A percentile compares a stretch with the other conserved stretches of the same genome.
Conservation (phyloP, 352 stramenopile genomes). For the Phytophthora brassicae region DNA sequence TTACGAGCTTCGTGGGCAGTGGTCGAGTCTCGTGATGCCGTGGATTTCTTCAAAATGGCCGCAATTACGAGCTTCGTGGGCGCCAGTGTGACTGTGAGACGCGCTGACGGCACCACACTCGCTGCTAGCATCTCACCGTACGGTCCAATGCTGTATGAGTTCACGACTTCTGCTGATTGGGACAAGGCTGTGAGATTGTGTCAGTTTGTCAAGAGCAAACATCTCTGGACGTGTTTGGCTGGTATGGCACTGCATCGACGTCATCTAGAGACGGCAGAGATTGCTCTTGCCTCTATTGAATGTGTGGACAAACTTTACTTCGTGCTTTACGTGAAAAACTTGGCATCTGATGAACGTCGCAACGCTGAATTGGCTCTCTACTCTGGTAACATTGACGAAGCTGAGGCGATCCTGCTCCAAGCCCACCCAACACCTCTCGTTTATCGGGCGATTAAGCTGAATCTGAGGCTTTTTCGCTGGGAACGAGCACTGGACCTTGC, state of each 20-base stretch:
- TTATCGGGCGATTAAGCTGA: conserved; percentile 94
- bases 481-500: conserved; percentile 87
- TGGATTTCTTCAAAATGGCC: conserved; percentile 85
- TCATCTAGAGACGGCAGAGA: conserved; percentile 92
- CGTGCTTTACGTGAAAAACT: conserved; percentile 86
- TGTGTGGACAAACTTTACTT: conserved; percentile 95
- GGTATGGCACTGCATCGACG: conserved; percentile 88
- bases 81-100: conserved; percentile 80
- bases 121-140: conserved; percentile 81
- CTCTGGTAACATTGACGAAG: conserved; percentile 85
- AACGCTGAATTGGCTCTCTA: conserved; percentile 90
- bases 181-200: conserved; percentile 92
- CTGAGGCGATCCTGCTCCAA: conserved; percentile 92
- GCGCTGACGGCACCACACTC: conserved; percentile 86
- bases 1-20: conserved; percentile 92
- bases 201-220: conserved; percentile 88
- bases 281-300: conserved; percentile 89
- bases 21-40: conserved; percentile 71
- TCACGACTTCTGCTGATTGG: conserved; percentile 80
- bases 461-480: conserved; percentile 90
- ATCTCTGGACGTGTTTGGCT: conserved; percentile 89
- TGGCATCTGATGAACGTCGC: conserved; percentile 80
- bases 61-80: conserved; percentile 89
- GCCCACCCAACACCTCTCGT: conserved; percentile 84
- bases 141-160: conserved; percentile 86